A percentile compares a stretch with the other conserved stretches of the same genome.
Conservation (phyloP, 441 rosid species). For the Adansonia gregorii region DNA sequence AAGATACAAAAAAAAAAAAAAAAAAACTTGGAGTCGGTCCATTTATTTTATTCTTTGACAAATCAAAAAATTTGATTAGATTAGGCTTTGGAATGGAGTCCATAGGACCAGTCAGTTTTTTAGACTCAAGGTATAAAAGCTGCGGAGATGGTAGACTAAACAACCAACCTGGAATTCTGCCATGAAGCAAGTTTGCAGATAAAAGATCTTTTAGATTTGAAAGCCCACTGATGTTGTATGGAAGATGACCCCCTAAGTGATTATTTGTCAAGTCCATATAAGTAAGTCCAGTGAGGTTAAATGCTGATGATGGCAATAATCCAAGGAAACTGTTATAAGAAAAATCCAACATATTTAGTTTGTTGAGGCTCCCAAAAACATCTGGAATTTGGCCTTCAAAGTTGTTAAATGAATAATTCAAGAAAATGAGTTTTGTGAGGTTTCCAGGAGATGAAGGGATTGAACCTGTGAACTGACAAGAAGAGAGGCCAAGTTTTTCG, state of each 20-base stretch:
- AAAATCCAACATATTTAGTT: background rate
- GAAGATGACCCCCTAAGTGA: background rate
- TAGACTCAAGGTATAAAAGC: background rate
- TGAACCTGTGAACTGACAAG: background rate
- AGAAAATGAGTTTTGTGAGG: background rate
- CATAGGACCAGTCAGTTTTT: constrained; percentile 9
- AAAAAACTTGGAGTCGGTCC: background rate
- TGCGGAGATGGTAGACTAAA: constrained; percentile 13
- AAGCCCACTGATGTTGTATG: background rate
- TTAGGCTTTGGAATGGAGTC: background rate
- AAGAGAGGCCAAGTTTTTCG: no score
- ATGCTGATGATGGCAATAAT: background rate
- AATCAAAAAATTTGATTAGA: background rate
- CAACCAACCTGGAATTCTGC: constrained; percentile 22
- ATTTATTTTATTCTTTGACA: background rate
- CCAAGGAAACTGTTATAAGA: background rate
- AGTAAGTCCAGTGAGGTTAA: constrained; percentile 4
- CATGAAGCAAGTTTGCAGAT: background rate
- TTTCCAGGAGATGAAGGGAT: background rate
- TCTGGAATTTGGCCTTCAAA: constrained; percentile 13
- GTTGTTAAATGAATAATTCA: background rate
- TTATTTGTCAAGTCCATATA: background rate
- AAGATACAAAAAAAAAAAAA: background rate
- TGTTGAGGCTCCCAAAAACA: background rate
- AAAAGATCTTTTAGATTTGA: background rate